Base-by-base conservation (phyloP, 192 early-diverging fungal species). In the Phycomyces blakesleeanus region DNA sequence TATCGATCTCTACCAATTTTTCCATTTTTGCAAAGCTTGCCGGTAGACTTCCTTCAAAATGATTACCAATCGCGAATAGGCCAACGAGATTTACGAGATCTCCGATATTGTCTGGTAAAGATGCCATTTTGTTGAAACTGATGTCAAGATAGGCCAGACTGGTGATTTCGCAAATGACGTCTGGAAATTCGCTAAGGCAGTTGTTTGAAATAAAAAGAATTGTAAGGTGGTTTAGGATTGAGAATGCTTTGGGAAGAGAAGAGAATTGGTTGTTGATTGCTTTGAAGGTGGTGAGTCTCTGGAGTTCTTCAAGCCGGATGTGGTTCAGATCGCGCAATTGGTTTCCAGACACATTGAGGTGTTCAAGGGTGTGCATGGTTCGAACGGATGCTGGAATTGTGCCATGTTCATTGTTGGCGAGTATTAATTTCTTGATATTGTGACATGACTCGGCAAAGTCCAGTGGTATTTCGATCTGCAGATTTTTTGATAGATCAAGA, bases 141-240 rank as follows among this genome's bases (percentile, higher is more conserved):
- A 95, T 67, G 64, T 96, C 92, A 27, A 96, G 78, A 37, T 92
- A 81, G 20, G 75, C 76, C 15, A 92, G 66, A 26, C 81, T 67
- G 40, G 68, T n/a, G 22, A 91, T 83, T 40, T 77, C 61, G 25
- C 85, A 87, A 16, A 95, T 69, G 0, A 81, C 78, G n/a, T 52
- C 16, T 0, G 94, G 94, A 56, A 94, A 87, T 16, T 68, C 59
- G 5, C 73, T 64, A 42, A 96, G 73, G 27, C 84, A 84, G 77
- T 96, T 96, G 67, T 93, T 93, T 12, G 91, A 87, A 21, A 94
- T 79, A 66, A 85, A 87, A 9, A 96, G 71, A 12, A 78, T 76
- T 10, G 78, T 77, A 37, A 96, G 82, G 52, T 77, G 68, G 9
- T 64, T 68, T 24, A 86, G 81, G 14, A 70, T 62, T 12, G 81